Conservation (phyloP, 768 basidiomycete species). For the Mycena polygramma region DNA sequence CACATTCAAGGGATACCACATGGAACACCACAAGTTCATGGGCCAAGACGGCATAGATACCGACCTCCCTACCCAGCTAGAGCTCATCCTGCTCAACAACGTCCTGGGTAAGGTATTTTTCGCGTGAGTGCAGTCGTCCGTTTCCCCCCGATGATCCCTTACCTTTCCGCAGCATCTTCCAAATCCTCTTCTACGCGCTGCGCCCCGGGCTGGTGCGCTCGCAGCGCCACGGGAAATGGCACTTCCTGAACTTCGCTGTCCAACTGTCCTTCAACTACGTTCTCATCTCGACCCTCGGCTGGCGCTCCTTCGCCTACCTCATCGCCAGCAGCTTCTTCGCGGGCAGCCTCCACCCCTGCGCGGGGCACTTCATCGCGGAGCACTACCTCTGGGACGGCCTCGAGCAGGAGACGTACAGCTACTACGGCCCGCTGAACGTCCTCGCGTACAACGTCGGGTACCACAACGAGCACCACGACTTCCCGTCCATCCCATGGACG, state of each 20-base stretch:
- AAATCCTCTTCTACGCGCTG: constrained; percentile 97
- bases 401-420: constrained; percentile 96
- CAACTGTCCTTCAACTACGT: constrained; percentile 82
- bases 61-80: constrained; percentile 90
- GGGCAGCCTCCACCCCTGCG: constrained; percentile 94
- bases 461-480: constrained; percentile 99
- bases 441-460: constrained; percentile 98
- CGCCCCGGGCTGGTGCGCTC: constrained; percentile 93
- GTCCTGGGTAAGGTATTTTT: constrained; percentile 99
- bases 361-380: constrained; percentile 98
- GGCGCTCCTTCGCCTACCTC: constrained; percentile 79
- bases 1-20: constrained; percentile 97
- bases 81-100: constrained; percentile 90
- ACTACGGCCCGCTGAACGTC: constrained; percentile 92
- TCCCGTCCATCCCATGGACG: constrained; percentile 97
- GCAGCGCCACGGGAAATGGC: constrained; percentile 88
- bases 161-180: constrained; percentile 81
- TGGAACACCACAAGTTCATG: constrained; percentile 96
- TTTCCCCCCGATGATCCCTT: neutral
- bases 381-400: constrained; percentile 96
- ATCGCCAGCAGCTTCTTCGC: constrained; percentile 95
- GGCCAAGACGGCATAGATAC: constrained; percentile 98
- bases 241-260: constrained; percentile 78
- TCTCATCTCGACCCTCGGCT: constrained; percentile 63
- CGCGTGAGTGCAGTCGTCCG: constrained; percentile 68